Evolutionary conservation across 1,139 yeast genomes (phyloP).

Genomic region (Casaregolazyma suthepensis): DNA sequence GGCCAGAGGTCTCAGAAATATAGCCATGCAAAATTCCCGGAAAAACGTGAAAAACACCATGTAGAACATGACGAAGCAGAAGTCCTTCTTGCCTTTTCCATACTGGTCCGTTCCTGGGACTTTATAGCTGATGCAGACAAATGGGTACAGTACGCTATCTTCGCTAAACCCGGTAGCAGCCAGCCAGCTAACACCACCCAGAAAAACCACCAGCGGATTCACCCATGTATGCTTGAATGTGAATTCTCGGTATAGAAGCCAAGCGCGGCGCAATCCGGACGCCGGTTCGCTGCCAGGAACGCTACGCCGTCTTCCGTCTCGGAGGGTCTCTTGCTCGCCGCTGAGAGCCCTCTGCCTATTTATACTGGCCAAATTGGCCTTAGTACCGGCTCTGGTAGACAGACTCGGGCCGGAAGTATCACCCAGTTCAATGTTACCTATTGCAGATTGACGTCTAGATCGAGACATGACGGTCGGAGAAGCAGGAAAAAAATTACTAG

Average conservation of each 20-base stretch:
- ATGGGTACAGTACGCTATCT: constrained; percentile 57
- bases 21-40: constrained; percentile 88
- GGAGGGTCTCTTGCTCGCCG: constrained; percentile 16
- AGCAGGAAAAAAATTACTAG: background rate
- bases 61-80: constrained; percentile 70
- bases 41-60: constrained; percentile 84
- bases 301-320: constrained; percentile 28
- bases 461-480: constrained; percentile 10
- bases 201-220: constrained; percentile 46
- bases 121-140: constrained; percentile 64
- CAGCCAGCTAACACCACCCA: constrained; percentile 26
- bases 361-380: constrained; percentile 29
- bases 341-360: constrained; percentile 33
- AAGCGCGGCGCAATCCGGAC: constrained; percentile 27
- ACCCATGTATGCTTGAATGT: constrained; percentile 75
- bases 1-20: constrained; percentile 70
- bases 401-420: constrained; percentile 36
- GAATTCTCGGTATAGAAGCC: constrained; percentile 54
- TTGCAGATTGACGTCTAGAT: constrained; percentile 16
- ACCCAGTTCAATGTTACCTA: constrained; percentile 37
- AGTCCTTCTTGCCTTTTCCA: constrained; percentile 83
- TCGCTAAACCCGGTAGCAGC: constrained; percentile 40
- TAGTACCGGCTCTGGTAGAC: constrained; percentile 31
- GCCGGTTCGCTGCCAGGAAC: constrained; percentile 28
- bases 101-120: constrained; percentile 47